phyloP scores from a whole-genome alignment of 257 asterid species.

The Verbena officinalis region DNA sequence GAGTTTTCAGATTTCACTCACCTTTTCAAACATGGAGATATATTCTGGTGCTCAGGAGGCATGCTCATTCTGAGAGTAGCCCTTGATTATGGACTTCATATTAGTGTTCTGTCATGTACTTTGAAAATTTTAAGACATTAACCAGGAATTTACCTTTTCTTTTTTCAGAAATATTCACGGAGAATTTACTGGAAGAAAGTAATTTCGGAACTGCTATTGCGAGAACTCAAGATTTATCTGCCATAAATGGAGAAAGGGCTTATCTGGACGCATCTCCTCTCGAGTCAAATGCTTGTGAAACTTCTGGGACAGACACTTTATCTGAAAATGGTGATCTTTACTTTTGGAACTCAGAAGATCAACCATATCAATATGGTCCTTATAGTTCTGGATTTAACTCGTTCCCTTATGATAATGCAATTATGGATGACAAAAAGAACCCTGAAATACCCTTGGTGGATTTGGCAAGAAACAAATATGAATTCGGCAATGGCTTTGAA shows the following conservation, averaged over 20 bases:
- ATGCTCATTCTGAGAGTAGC: slow-evolving; percentile 27
- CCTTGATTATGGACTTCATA: not conserved
- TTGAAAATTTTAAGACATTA: not conserved
- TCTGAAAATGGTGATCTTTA: too few relatives aligned
- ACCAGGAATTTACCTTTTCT: slow-evolving; percentile 3
- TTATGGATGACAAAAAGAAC: too few relatives aligned
- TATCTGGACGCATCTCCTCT: slow-evolving; percentile 2
- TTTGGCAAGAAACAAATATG: too few relatives aligned
- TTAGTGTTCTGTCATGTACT: not conserved
- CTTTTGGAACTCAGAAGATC: too few relatives aligned
- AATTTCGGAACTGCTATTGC: slow-evolving; percentile 28
- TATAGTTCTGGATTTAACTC: too few relatives aligned
- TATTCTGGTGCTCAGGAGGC: not conserved
- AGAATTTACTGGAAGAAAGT: slow-evolving; percentile 32
- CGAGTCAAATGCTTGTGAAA: too few relatives aligned
- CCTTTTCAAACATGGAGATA: slow-evolving; percentile 35
- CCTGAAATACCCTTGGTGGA: too few relatives aligned
- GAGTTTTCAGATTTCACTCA: slow-evolving; percentile 22
- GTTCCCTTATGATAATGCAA: too few relatives aligned
- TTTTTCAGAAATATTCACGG: slow-evolving; percentile 38
- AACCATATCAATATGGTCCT: too few relatives aligned
- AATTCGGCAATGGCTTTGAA: too few relatives aligned
- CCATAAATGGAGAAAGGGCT: slow-evolving; percentile 32
- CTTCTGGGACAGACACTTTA: too few relatives aligned
- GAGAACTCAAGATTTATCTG: slow-evolving; percentile 33